phyloP scores from a whole-genome alignment of 495 filamentous ascomycete species.

The Hyaloscypha variabilis region DNA sequence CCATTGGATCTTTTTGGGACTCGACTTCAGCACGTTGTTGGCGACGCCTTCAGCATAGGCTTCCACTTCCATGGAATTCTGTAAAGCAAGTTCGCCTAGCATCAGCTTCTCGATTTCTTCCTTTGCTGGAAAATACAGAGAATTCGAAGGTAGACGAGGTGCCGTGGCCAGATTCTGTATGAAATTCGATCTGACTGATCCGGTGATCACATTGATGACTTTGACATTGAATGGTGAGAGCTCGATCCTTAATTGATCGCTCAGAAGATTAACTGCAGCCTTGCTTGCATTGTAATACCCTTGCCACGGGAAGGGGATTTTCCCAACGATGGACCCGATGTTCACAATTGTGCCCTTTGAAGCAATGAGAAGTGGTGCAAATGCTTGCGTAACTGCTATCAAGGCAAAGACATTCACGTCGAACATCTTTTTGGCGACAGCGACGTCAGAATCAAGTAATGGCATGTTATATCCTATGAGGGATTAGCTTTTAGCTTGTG shows the following conservation, averaged over 20 bases:
- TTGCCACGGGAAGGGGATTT: conserved; percentile 46
- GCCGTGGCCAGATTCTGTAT: conserved; percentile 20
- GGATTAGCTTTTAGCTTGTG: not conserved
- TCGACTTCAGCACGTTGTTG: conserved; percentile 33
- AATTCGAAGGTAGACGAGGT: conserved; percentile 22
- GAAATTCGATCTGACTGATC: conserved; percentile 38
- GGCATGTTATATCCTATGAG: conserved; percentile 39
- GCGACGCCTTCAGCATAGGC: conserved; percentile 38
- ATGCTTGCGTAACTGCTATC: conserved; percentile 55
- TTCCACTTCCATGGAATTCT: conserved; percentile 26
- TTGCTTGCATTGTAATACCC: conserved; percentile 55
- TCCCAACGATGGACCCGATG: conserved; percentile 51
- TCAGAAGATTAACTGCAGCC: conserved; percentile 49
- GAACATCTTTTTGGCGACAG: conserved; percentile 45
- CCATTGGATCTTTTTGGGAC: conserved; percentile 35
- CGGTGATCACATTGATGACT: conserved; percentile 43
- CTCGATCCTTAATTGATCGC: conserved; percentile 52
- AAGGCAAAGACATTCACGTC: conserved; percentile 57
- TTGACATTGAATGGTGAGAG: conserved; percentile 53
- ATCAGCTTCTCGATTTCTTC: conserved; percentile 20
- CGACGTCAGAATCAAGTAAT: conserved; percentile 49
- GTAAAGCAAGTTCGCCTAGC: conserved; percentile 9
- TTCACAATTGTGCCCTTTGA: conserved; percentile 50
- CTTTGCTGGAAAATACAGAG: conserved; percentile 33
- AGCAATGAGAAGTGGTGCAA: conserved; percentile 52